Base-by-base conservation (phyloP, 352 stramenopile genomes). In the Thraustochytrium sp. region DNA sequence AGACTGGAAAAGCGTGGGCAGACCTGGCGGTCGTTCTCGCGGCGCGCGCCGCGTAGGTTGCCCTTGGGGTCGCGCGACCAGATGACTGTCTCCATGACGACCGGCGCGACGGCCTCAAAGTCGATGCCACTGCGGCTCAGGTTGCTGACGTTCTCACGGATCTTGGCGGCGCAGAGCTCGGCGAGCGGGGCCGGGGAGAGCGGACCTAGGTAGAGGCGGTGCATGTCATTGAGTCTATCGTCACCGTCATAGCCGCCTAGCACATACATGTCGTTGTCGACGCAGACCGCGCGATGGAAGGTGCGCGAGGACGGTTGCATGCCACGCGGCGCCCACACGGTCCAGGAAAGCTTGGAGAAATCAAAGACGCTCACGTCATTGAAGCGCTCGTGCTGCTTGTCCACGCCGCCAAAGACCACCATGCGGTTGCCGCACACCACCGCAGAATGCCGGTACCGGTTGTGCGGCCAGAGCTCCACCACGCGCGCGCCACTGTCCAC, bases 401-500 rank as follows among this genome's bases (percentile, higher is more conserved):
- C 92, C 4, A 95, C 92, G n/a, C 91, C 91, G 44, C 91, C 91
- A 85, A 95, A 95, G 13, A 95, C 90, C 78, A 94, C 93, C 91
- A 95, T 95, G 84, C 90, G 93, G 64, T 93, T 89, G 5, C 89
- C 91, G 61, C 89, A 93, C 29, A 95, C 91, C 37, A 95, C 91
- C 0, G 91, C 90, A 21, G 90, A 94, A 82, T 95, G 92, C 46
- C 92, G 90, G 85, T 95, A 95, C 72, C 92, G 87, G 46, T 95
- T 91, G 8, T 90, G 89, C 23, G 92, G 92, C 29, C 59, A 46
- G 21, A 31, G 16, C 87, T 89, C 48, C n/a, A n/a, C n/a, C n/a
- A n/a, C n/a, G n/a, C n/a, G n/a, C n/a, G n/a, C n/a, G n/a, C n/a
- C n/a, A n/a, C n/a, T n/a, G 3, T 72, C 59, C 42, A 72, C 26